Conservation (phyloP, 441 rosid genomes). For the Metrosideros polymorpha region DNA sequence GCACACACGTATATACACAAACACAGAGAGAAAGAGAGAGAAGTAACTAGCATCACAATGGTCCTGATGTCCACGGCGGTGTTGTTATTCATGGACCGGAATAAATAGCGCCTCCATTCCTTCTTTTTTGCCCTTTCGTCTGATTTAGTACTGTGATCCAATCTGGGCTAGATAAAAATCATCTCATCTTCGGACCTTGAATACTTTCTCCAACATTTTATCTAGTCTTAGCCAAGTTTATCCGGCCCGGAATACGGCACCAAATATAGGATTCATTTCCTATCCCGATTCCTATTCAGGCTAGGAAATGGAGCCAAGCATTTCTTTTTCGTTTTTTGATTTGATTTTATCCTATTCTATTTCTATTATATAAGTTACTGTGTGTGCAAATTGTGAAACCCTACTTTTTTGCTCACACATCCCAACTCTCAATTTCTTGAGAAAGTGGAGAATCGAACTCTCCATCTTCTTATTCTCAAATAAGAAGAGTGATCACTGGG, state of each 20-base stretch:
- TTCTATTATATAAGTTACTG: too few species aligned
- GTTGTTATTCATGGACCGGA: not conserved
- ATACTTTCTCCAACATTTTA: not conserved
- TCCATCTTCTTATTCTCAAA: too few species aligned
- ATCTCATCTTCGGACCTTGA: not conserved
- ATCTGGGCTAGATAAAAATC: not conserved
- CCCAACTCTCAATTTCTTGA: too few species aligned
- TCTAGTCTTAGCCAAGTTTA: not conserved
- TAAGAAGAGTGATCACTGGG: too few species aligned
- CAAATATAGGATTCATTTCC: not conserved
- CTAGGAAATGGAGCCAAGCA: not conserved
- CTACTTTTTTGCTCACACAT: too few species aligned
- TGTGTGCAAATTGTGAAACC: too few species aligned
- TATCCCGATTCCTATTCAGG: not conserved
- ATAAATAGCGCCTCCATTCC: not conserved
- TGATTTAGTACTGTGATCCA: not conserved
- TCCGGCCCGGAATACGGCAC: fast-evolving
- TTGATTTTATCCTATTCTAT: too few species aligned
- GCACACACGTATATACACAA: too few species aligned
- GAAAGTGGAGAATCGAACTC: too few species aligned
- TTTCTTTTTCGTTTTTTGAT: too few species aligned
- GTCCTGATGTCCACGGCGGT: not conserved
- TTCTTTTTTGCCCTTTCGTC: not conserved
- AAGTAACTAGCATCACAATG: not conserved
- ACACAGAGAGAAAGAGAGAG: not conserved